These are phyloP conservation scores for Diaporthe sp. DNA, from an alignment of 2,329 filamentous ascomycete genomes.

Conservation along the genomic window DNA sequence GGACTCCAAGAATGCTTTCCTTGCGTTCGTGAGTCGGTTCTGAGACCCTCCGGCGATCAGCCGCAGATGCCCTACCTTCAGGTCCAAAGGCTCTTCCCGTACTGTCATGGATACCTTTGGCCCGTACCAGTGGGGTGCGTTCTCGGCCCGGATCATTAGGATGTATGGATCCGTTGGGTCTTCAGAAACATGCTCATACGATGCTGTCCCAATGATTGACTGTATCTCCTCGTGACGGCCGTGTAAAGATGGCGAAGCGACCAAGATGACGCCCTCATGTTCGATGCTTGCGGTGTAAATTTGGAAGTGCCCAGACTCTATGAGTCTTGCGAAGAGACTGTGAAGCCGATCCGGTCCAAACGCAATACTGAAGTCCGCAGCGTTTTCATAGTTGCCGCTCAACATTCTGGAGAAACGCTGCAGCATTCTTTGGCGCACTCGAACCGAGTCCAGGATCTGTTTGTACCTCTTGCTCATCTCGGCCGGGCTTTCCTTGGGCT, in stretches of 20 bases:
- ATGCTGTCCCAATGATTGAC: slow-evolving; percentile 80
- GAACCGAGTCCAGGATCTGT: slow-evolving; percentile 92
- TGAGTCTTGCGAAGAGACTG: slow-evolving; percentile 83
- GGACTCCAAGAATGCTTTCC: slow-evolving; percentile 79
- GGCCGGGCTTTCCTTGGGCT: slow-evolving; percentile 82
- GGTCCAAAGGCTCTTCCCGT: slow-evolving; percentile 81
- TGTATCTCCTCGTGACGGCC: slow-evolving; percentile 84
- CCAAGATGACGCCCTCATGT: slow-evolving; percentile 81
- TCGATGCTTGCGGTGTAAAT: slow-evolving; percentile 78
- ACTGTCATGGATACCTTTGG: slow-evolving; percentile 77
- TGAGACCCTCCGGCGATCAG: slow-evolving; percentile 91
- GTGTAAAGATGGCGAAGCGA: slow-evolving; percentile 84
- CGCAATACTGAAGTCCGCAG: slow-evolving; percentile 92
- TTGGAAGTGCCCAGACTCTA: slow-evolving; percentile 86
- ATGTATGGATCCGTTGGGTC: slow-evolving; percentile 86
- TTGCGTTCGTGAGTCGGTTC: slow-evolving; percentile 80
- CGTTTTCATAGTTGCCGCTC: slow-evolving; percentile 94
- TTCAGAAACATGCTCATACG: slow-evolving; percentile 68
- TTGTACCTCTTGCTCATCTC: slow-evolving; percentile 99
- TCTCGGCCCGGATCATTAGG: slow-evolving; percentile 85
- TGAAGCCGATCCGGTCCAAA: slow-evolving; percentile 74
- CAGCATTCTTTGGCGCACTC: slow-evolving; percentile 94
- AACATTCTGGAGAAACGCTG: slow-evolving; percentile 94
- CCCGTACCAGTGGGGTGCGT: slow-evolving; percentile 83
- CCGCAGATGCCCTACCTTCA: slow-evolving; percentile 87